phyloP scores from a whole-genome alignment of 495 filamentous ascomycete species.

The Alectoria sarmentosa region DNA sequence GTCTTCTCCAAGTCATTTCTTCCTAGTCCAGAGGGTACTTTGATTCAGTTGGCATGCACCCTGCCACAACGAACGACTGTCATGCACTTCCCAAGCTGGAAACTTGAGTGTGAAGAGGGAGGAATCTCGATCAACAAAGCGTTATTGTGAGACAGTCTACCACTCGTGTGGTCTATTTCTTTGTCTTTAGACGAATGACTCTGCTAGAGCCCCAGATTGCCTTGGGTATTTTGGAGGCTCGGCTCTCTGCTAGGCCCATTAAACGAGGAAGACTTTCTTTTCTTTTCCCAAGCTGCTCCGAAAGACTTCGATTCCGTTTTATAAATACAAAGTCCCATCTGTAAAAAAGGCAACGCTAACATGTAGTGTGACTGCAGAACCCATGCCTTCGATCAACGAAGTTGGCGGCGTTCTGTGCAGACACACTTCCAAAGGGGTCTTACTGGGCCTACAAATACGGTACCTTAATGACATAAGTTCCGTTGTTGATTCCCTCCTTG shows the following conservation, averaged over 20 bases:
- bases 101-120: neutral
- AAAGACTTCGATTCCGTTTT: neutral
- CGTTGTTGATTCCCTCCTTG: slow-evolving; percentile 48
- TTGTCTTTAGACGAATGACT: neutral
- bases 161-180: neutral
- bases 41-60: neutral
- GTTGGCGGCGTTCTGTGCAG: slow-evolving; percentile 49
- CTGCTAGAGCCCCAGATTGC: neutral
- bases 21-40: neutral
- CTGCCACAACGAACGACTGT: neutral
- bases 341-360: neutral
- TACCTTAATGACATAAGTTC: slow-evolving; percentile 71
- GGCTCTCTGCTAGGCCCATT: neutral
- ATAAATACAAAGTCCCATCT: neutral
- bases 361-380: slow-evolving; percentile 30
- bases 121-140: neutral
- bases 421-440: slow-evolving; percentile 50
- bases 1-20: neutral
- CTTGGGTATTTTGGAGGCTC: neutral
- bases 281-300: neutral
- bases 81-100: neutral
- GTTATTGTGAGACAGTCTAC: neutral
- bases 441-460: slow-evolving; percentile 61
- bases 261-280: neutral
- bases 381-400: slow-evolving; percentile 72